Conservation (phyloP, 495 filamentous ascomycete species). For the Terfezia claveryi region DNA sequence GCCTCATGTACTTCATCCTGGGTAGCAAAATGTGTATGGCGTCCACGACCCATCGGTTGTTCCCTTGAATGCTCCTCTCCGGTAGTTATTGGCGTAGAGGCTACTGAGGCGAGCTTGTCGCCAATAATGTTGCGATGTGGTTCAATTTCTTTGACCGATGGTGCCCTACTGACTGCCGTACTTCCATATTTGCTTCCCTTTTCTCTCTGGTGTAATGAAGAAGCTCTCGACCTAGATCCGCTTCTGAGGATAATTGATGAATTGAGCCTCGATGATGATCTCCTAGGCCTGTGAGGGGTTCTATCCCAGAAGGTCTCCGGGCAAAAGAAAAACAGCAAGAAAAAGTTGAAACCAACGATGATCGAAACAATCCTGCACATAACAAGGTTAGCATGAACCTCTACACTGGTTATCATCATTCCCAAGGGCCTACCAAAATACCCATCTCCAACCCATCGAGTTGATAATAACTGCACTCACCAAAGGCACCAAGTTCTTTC, state of each 20-base stretch:
- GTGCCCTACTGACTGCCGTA: neutral
- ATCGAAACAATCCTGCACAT: constrained; percentile 55
- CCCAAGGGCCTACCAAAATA: constrained; percentile 45
- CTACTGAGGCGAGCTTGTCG: too few species aligned
- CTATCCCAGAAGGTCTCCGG: constrained; percentile 96
- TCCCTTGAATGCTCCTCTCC: neutral
- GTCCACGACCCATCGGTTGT: neutral
- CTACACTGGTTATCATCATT: neutral
- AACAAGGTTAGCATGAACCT: constrained; percentile 11
- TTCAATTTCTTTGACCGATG: constrained; percentile 5
- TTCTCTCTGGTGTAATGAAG: too few species aligned
- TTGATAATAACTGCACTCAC: constrained; percentile 74
- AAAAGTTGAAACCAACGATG: constrained; percentile 50
- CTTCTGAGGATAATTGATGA: too few species aligned
- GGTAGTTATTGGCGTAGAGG: neutral
- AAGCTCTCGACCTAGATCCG: too few species aligned
- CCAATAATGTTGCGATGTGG: neutral
- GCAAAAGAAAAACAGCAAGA: constrained; percentile 69
- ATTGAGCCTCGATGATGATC: constrained; percentile 20
- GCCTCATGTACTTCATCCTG: neutral
- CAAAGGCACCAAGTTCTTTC: constrained; percentile 80
- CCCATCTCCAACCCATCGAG: constrained; percentile 67
- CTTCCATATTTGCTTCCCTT: too few species aligned
- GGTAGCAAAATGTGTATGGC: neutral
- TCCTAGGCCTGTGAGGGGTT: constrained; percentile 38